These are phyloP conservation scores for Dalechampia spathulata DNA, from an alignment of 441 rosid species.

Conservation along the genomic window DNA sequence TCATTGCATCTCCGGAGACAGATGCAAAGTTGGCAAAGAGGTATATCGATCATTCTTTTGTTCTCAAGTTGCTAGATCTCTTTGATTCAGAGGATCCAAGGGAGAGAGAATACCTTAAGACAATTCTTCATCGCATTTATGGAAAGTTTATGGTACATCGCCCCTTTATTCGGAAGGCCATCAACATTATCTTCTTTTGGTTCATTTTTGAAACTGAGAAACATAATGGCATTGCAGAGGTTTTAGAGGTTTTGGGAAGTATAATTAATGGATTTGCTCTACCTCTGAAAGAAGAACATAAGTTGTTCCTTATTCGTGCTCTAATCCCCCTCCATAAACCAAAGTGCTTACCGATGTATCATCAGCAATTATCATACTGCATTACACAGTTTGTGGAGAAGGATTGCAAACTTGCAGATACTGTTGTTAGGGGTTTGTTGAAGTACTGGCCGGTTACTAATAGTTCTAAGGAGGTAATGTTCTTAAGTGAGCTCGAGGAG, in stretches of 20 bases:
- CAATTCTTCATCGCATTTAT: slow-evolving; percentile 63
- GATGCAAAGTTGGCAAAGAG: slow-evolving; percentile 65
- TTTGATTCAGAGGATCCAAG: slow-evolving; percentile 82
- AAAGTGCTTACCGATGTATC: slow-evolving; percentile 61
- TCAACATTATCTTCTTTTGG: slow-evolving; percentile 55
- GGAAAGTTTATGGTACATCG: slow-evolving; percentile 78
- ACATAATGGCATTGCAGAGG: slow-evolving; percentile 66
- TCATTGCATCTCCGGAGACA: slow-evolving; percentile 62
- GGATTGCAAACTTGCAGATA: slow-evolving; percentile 66
- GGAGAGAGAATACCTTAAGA: slow-evolving; percentile 64
- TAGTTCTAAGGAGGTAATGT: slow-evolving; percentile 72
- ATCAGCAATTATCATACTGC: slow-evolving; percentile 67
- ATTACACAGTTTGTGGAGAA: slow-evolving; percentile 68
- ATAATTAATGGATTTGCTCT: slow-evolving; percentile 70
- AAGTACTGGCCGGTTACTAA: slow-evolving; percentile 72
- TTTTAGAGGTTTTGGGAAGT: slow-evolving; percentile 67
- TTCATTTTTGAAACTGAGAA: slow-evolving; percentile 63
- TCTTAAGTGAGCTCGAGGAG: slow-evolving; percentile 63
- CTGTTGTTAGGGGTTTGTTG: slow-evolving; percentile 52
- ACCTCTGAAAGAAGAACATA: slow-evolving; percentile 72
- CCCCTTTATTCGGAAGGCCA: slow-evolving; percentile 62
- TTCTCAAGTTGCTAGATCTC: slow-evolving; percentile 51
- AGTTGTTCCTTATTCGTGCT: slow-evolving; percentile 54
- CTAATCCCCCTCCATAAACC: slow-evolving; percentile 73
- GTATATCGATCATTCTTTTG: slow-evolving; percentile 50